Conservation (phyloP, 2,329 filamentous ascomycete genomes). For the Neonectria hederae region DNA sequence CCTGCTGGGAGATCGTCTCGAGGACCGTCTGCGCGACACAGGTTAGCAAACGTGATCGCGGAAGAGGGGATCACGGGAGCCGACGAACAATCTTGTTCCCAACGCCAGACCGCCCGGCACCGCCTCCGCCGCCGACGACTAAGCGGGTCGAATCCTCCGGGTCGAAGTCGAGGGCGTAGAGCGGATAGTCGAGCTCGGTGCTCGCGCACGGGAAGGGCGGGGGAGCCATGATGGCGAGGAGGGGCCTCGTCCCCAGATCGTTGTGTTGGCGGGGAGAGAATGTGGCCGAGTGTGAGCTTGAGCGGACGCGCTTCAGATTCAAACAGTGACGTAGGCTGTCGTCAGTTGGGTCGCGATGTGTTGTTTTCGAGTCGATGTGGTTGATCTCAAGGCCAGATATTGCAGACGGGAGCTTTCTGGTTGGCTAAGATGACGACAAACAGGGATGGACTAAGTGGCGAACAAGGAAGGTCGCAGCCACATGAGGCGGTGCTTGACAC, state of each 20-base stretch:
- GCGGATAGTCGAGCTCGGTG: constrained; percentile 79
- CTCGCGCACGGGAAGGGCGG: constrained; percentile 62
- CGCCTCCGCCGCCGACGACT: constrained; percentile 87
- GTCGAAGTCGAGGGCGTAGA: constrained; percentile 90
- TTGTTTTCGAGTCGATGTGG: neutral
- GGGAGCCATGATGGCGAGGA: constrained; percentile 46
- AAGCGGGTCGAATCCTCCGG: constrained; percentile 79
- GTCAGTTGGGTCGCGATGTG: neutral
- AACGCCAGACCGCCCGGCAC: constrained; percentile 81
- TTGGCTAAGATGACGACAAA: constrained; percentile 30
- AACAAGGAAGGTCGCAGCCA: constrained; percentile 20
- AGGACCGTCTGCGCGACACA: constrained; percentile 69
- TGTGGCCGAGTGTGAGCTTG: neutral
- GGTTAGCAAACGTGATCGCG: constrained; percentile 21
- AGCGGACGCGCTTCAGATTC: neutral
- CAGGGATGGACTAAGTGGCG: constrained; percentile 20
- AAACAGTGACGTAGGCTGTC: neutral
- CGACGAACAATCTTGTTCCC: constrained; percentile 82
- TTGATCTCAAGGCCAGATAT: constrained; percentile 40
- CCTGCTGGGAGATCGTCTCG: constrained; percentile 72
- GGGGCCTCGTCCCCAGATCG: constrained; percentile 20
- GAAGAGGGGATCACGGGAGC: neutral
- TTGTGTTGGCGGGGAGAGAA: neutral
- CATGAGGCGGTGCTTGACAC: constrained; percentile 5
- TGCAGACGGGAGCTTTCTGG: constrained; percentile 33